Evolutionary conservation across 2,329 filamentous ascomycete species (phyloP).

Genomic region (Ceratocystis diversiconidia): DNA sequence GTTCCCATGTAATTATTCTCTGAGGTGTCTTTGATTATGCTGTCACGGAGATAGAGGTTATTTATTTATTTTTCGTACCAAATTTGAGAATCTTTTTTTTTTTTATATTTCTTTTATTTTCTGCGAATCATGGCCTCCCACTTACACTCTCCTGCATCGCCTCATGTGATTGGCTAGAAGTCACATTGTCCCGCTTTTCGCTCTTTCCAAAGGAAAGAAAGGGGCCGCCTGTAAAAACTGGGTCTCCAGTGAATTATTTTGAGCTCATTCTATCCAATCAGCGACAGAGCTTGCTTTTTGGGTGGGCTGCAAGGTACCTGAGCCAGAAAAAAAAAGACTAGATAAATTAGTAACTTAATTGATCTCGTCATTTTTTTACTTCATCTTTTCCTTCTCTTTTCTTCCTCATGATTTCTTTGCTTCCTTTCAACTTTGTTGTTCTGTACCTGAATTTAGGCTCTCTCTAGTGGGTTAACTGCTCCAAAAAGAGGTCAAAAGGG

Average conservation of each 20-base stretch:
- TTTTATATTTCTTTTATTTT: background rate
- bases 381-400: background rate
- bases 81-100: background rate
- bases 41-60: background rate
- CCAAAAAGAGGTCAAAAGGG: background rate
- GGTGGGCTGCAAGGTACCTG: slow-evolving; percentile 14
- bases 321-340: background rate
- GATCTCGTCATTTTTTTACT: background rate
- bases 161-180: background rate
- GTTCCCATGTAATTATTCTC: no score
- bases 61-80: background rate
- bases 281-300: background rate
- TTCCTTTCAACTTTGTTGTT: background rate
- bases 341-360: background rate
- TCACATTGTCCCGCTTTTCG: background rate
- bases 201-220: background rate
- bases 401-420: background rate
- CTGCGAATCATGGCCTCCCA: background rate
- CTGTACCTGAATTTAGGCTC: slow-evolving; percentile 3
- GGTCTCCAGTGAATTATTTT: background rate
- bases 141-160: background rate
- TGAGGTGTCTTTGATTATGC: no score
- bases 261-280: slow-evolving; percentile 5
- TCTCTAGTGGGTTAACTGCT: background rate
- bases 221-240: slow-evolving; percentile 8